A percentile compares a stretch with the other conserved stretches of the same genome.
Conservation (phyloP, 2,329 filamentous ascomycete genomes). For the Alternaria solani region DNA sequence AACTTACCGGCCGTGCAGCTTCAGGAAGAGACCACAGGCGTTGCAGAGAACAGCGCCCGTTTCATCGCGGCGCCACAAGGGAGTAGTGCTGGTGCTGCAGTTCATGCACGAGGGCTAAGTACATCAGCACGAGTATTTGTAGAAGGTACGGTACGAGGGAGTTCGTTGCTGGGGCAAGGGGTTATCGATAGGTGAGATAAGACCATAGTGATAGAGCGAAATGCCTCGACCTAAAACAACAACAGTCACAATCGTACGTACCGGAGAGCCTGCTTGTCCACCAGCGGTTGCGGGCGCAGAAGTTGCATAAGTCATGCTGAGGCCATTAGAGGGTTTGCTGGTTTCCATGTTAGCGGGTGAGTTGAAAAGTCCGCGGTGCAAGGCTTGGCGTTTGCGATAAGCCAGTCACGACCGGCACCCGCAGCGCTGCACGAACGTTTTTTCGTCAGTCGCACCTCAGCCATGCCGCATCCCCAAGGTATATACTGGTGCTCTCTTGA, state of each 20-base stretch:
- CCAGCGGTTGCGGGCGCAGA: conserved; percentile 71
- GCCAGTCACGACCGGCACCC: conserved; percentile 5
- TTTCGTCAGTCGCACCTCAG: not conserved
- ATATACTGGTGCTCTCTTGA: not conserved
- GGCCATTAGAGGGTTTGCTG: conserved; percentile 55
- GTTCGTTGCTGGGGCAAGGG: not conserved
- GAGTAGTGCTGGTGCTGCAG: conserved; percentile 93
- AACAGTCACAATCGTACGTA: conserved; percentile 52
- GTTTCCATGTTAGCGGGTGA: conserved; percentile 34
- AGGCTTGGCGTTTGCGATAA: conserved; percentile 31
- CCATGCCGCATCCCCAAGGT: not conserved
- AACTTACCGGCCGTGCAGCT: conserved; percentile 79
- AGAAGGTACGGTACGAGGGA: not conserved
- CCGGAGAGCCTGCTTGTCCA: conserved; percentile 67
- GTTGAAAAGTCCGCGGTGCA: conserved; percentile 29
- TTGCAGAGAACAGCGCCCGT: conserved; percentile 96
- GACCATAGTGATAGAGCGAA: conserved; percentile 8
- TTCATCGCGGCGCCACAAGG: conserved; percentile 97
- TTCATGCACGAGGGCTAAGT: conserved; percentile 92
- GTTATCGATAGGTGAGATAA: not conserved
- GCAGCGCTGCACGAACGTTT: not conserved
- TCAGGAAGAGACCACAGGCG: conserved; percentile 95
- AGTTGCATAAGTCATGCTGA: conserved; percentile 68
- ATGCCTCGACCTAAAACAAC: conserved; percentile 49
- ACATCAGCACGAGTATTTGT: conserved; percentile 21